phyloP scores from a whole-genome alignment of 352 stramenopile species.

The Globisporangium paroecandrum region DNA sequence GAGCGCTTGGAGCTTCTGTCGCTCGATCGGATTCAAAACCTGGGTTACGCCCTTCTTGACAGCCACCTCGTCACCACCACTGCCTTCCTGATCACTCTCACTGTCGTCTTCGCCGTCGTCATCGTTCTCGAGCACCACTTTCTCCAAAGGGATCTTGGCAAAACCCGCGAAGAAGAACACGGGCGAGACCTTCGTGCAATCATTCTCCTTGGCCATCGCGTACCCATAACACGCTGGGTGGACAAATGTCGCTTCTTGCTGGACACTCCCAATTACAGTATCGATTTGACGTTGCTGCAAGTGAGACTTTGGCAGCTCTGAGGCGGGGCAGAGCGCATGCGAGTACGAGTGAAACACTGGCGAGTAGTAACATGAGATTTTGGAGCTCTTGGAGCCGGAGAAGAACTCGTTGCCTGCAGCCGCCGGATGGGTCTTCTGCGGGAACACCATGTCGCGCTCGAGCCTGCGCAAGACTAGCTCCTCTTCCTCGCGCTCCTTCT shows the following conservation, averaged over 20 bases:
- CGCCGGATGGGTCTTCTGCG: constrained; percentile 44
- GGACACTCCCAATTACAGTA: background rate
- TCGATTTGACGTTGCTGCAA: background rate
- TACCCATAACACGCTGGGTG: constrained; percentile 66
- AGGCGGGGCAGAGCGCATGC: constrained; percentile 36
- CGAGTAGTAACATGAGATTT: constrained; percentile 17
- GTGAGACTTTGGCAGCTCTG: constrained; percentile 23
- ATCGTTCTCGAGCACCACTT: constrained; percentile 38
- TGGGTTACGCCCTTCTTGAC: constrained; percentile 14
- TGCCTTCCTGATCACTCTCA: constrained; percentile 23
- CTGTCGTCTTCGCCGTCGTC: constrained; percentile 24
- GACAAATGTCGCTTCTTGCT: constrained; percentile 25
- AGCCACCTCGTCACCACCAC: background rate
- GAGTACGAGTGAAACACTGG: constrained; percentile 61
- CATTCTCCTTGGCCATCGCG: constrained; percentile 38
- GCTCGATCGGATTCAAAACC: constrained; percentile 22
- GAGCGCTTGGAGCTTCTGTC: constrained; percentile 29
- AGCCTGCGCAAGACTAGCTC: constrained; percentile 60
- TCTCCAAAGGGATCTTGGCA: constrained; percentile 53
- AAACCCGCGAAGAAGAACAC: constrained; percentile 66
- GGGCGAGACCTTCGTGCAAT: constrained; percentile 46
- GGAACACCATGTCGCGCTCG: constrained; percentile 58
- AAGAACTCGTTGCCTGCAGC: constrained; percentile 54
- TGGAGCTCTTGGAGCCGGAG: background rate
- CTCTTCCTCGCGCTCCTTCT: constrained; percentile 51